Evolutionary conservation across 306 rosid species (phyloP).

Genomic region (Ormosia semicastrata): DNA sequence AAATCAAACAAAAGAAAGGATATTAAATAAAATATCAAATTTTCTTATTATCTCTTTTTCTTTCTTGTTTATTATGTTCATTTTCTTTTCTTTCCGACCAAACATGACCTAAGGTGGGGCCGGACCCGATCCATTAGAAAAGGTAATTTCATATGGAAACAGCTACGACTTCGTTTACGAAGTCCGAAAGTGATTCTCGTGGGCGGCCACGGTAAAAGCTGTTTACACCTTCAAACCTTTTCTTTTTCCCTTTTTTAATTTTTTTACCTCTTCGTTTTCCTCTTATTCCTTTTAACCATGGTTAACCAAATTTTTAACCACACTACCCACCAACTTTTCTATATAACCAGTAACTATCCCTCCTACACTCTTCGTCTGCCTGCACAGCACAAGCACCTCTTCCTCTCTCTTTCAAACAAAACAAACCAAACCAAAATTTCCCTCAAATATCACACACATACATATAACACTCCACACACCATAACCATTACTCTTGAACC

Average conservation of each 20-base stretch:
- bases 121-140: not conserved
- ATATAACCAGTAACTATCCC: constrained; percentile 27
- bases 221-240: not conserved
- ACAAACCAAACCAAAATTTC: not conserved
- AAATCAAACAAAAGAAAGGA: too few species aligned
- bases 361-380: not conserved
- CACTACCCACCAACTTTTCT: not conserved
- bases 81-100: too few species aligned
- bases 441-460: not conserved
- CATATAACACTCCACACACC: not conserved
- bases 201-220: not conserved
- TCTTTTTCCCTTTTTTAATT: not conserved
- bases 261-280: too few species aligned
- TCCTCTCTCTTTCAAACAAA: not conserved
- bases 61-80: too few species aligned
- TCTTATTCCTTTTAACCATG: constrained; percentile 28
- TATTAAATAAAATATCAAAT: too few species aligned
- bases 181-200: constrained; percentile 13
- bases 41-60: too few species aligned
- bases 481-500: too few species aligned
- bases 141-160: not conserved
- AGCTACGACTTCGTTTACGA: not conserved
- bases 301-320: constrained; percentile 2
- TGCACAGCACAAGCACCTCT: not conserved
- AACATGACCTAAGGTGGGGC: too few species aligned